These are phyloP conservation scores for Aphanoascus verrucosus DNA, from an alignment of 2,329 filamentous ascomycete genomes.

Conservation along the genomic window DNA sequence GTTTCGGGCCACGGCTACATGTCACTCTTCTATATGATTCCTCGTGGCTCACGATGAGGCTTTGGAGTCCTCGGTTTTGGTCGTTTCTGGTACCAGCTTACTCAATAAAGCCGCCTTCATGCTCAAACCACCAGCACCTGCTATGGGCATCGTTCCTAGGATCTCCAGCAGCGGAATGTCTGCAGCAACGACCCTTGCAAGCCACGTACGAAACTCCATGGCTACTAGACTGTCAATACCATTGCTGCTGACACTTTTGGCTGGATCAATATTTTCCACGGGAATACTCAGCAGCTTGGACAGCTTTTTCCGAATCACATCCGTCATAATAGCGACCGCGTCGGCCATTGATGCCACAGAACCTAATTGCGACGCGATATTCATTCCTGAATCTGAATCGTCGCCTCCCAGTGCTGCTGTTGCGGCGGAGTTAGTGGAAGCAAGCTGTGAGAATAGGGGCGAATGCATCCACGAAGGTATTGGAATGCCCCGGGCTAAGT, in stretches of 20 bases:
- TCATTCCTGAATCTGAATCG: conserved; percentile 3
- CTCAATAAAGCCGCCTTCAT: conserved; percentile 6
- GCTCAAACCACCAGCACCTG: not conserved
- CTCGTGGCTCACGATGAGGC: not conserved
- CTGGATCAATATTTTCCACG: conserved; percentile 12
- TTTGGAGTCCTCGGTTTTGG: conserved; percentile 2
- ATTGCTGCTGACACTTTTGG: conserved; percentile 15
- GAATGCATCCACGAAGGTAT: conserved; percentile 19
- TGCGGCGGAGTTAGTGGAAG: conserved; percentile 5
- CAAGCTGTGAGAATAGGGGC: conserved; percentile 19
- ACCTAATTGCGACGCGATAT: conserved; percentile 4
- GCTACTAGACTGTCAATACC: conserved; percentile 24
- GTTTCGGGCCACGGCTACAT: not conserved
- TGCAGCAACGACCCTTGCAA: conserved; percentile 22
- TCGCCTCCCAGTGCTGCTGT: not conserved
- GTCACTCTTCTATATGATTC: too few species aligned
- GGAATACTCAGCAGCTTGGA: conserved; percentile 10
- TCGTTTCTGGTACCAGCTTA: not conserved
- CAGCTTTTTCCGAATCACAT: conserved; percentile 9
- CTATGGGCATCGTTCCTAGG: conserved; percentile 13
- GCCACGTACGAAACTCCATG: conserved; percentile 24
- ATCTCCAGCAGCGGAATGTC: conserved; percentile 18
- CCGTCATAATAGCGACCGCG: not conserved
- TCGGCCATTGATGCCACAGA: conserved; percentile 1
- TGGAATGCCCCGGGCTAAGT: conserved; percentile 15